Percentiles rank a stretch among this genome's conserved stretches.
phyloP scores from a whole-genome alignment of 371 early-diverging fungal genomes.

The Mortierella sp. region DNA sequence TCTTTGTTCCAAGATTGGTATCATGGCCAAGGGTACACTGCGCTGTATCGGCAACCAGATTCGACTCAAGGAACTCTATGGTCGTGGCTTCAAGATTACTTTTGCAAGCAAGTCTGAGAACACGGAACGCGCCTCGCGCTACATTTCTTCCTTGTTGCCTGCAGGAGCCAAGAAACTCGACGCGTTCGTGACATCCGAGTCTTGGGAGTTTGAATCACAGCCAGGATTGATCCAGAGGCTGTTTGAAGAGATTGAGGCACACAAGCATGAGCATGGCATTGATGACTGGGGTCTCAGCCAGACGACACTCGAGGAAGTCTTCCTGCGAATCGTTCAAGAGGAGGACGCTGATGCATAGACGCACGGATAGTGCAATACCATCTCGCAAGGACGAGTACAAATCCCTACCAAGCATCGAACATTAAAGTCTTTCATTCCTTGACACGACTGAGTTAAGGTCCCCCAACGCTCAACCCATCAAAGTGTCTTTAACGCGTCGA shows the following conservation, averaged over 20 bases:
- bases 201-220: constrained; percentile 69
- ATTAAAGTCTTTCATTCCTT: too few relatives aligned
- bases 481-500: too few relatives aligned
- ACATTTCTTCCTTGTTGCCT: constrained; percentile 64
- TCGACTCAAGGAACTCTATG: constrained; percentile 78
- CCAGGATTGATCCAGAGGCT: constrained; percentile 60
- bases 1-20: constrained; percentile 67
- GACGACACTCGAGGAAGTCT: constrained; percentile 71
- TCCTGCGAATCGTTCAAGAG: constrained; percentile 62
- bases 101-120: constrained; percentile 57
- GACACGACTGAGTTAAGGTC: too few relatives aligned
- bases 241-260: constrained; percentile 59
- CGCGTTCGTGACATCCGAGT: constrained; percentile 60
- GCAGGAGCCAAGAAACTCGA: constrained; percentile 59
- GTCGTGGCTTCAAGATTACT: constrained; percentile 74
- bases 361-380: background rate
- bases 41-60: constrained; percentile 72
- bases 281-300: constrained; percentile 78
- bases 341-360: constrained; percentile 57
- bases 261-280: constrained; percentile 55
- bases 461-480: too few relatives aligned
- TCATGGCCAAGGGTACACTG: constrained; percentile 79
- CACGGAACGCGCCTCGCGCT: constrained; percentile 48
- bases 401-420: too few relatives aligned
- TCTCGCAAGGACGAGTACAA: too few relatives aligned